Evolutionary conservation across 306 rosid genomes (phyloP), one percentile per base, ranked within the genome.

Genomic region (Quercus dentata): DNA sequence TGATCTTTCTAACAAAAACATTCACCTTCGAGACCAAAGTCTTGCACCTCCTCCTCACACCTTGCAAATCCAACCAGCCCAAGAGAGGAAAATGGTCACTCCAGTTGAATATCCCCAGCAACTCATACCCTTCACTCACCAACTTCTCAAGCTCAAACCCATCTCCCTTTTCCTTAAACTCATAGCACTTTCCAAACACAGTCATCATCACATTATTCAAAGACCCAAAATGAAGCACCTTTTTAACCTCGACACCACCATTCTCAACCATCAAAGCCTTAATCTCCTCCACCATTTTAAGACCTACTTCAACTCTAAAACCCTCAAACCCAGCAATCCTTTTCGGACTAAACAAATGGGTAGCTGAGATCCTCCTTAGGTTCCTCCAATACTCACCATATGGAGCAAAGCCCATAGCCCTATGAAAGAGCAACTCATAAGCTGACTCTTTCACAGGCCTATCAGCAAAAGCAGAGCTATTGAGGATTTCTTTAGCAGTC

Each of bases 351-450:
- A 93, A 93, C 83, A 93, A 62, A 58, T 85, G 88, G 8, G 86
- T 78, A 0, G 93, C 58, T 0, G 98, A 90, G 52, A 93, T 93
- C 38, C 88, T 93, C 87, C 97, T 88, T 30, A 93, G 83, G 31
- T 78, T 88, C 81, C 97, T 85, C 97, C 97, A 93, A 69, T 93
- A 93, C 51, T 88, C 97, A 0, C 97, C 97, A 13, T 82, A 91
- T 0, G 97, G 97, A 11, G 97, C 94, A 18, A 93, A 93, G 0
- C 97, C 97, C 92, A 91, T 93, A 70, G 97, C 97, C 3, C 88
- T 74, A 38, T 91, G 86, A 35, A 93, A 93, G 12, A 93, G 69
- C 11, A 93, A 94, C 86, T 89, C 92, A 0, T 89, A 89, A 5
- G 97, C 97, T 0, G 97, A 91, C 57, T 93, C 94, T 41, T 91